phyloP scores from a whole-genome alignment of 176 grass and related monocot species.

The Oryza glaberrima region DNA sequence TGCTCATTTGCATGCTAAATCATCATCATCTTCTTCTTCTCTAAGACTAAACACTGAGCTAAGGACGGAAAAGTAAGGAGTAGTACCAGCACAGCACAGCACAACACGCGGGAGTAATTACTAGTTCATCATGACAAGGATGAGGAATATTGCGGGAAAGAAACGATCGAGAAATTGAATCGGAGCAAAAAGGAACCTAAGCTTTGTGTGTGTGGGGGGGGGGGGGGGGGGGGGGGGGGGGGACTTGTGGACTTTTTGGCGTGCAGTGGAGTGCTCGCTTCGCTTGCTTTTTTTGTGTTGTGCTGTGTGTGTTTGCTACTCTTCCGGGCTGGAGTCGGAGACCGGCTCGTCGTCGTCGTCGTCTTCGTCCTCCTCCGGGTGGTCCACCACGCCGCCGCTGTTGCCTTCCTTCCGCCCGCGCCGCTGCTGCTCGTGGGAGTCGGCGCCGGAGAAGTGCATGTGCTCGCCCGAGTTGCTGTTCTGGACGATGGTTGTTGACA shows the following conservation, averaged over 20 bases:
- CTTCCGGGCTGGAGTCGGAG: conserved; percentile 76
- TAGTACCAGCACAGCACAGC: neutral
- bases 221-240: too few relatives aligned
- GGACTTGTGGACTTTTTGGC: conserved; percentile 48
- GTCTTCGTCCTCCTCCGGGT: conserved; percentile 57
- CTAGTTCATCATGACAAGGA: conserved; percentile 38
- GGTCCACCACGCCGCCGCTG: conserved; percentile 18
- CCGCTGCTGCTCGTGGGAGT: conserved; percentile 43
- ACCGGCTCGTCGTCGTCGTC: conserved; percentile 69
- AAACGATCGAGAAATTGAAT: conserved; percentile 6
- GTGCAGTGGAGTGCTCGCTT: neutral
- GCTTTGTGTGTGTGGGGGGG: conserved; percentile 32
- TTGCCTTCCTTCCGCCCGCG: conserved; percentile 24
- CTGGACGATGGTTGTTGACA: conserved; percentile 37
- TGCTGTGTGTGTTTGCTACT: neutral
- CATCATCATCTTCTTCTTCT: neutral
- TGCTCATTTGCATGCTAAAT: conserved; percentile 10
- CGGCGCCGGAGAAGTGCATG: conserved; percentile 38
- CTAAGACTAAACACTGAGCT: conserved; percentile 37
- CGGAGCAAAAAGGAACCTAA: conserved; percentile 42
- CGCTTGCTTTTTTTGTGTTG: neutral
- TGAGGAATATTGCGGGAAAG: conserved; percentile 10
- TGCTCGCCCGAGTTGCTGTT: conserved; percentile 34
- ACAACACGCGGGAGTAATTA: conserved; percentile 28
- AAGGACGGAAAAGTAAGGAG: neutral